phyloP scores from a whole-genome alignment of 2,329 filamentous ascomycete species.

The Monosporascus sp. region DNA sequence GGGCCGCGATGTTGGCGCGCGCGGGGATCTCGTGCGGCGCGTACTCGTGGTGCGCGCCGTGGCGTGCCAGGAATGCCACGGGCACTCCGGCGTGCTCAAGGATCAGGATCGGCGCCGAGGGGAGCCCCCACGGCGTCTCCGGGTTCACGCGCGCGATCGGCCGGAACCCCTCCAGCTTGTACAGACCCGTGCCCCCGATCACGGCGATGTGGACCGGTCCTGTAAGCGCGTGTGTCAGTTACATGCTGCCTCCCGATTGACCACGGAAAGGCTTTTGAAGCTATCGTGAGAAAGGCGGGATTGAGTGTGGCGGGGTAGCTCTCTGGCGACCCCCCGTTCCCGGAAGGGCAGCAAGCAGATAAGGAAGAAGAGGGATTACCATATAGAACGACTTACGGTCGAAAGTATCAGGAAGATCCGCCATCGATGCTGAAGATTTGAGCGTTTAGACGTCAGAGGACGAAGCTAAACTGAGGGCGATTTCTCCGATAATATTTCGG shows the following conservation, averaged over 20 bases:
- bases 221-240: conserved; percentile 22
- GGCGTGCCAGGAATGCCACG: conserved; percentile 90
- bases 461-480: too few species aligned
- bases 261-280: not conserved
- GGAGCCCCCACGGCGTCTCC: conserved; percentile 81
- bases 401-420: conserved; percentile 52
- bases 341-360: not conserved
- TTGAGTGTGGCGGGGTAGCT: conserved; percentile 3
- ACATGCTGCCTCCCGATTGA: not conserved
- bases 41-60: conserved; percentile 82
- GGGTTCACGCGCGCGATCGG: conserved; percentile 75
- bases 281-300: conserved; percentile 4
- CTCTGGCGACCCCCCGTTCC: too few species aligned
- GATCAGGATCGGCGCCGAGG: conserved; percentile 73
- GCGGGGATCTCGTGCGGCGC: conserved; percentile 93
- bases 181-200: conserved; percentile 89
- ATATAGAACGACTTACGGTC: conserved; percentile 41
- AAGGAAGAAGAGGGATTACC: not conserved
- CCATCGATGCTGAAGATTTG: conserved; percentile 32
- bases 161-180: conserved; percentile 79
- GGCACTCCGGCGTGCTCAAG: conserved; percentile 78
- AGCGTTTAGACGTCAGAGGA: too few species aligned
- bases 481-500: too few species aligned
- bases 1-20: conserved; percentile 96
- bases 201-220: conserved; percentile 77